phyloP scores from a whole-genome alignment of 192 early-diverging fungal genomes.

The Haplosporangium gracile region DNA sequence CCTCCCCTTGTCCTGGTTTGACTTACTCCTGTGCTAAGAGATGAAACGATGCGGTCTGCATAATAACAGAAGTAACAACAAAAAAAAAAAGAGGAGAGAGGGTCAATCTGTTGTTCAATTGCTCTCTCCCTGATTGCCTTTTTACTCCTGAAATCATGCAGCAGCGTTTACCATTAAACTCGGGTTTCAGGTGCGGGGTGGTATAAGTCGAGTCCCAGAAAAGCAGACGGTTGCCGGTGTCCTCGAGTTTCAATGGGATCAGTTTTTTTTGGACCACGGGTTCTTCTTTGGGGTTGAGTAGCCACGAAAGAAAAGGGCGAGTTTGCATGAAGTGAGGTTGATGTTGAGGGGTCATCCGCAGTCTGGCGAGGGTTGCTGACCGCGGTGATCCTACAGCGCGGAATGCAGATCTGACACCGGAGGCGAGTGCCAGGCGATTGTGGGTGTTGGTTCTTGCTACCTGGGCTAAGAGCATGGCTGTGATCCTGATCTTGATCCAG shows the following conservation, averaged over 20 bases:
- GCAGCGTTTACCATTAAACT: slow-evolving; percentile 42
- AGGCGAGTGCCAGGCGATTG: not conserved
- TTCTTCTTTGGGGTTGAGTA: slow-evolving; percentile 53
- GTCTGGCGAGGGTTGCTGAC: not conserved
- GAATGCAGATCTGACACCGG: not conserved
- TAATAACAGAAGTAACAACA: not conserved
- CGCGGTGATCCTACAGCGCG: not conserved
- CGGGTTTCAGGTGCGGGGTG: slow-evolving; percentile 39
- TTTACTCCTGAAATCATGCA: not conserved
- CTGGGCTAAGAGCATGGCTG: slow-evolving; percentile 17
- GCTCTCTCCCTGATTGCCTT: not conserved
- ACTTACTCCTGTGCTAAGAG: slow-evolving; percentile 50
- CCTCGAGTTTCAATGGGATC: slow-evolving; percentile 25
- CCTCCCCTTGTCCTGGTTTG: not conserved
- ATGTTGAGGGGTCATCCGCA: not conserved
- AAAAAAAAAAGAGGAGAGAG: not conserved
- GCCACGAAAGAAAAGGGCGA: slow-evolving; percentile 43
- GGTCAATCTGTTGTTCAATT: not conserved
- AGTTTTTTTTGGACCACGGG: slow-evolving; percentile 32
- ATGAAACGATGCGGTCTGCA: slow-evolving; percentile 25
- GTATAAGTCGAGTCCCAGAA: slow-evolving; percentile 54
- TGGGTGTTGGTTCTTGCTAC: slow-evolving; percentile 6
- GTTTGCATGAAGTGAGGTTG: slow-evolving; percentile 1
- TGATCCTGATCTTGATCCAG: not conserved
- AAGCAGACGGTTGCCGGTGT: slow-evolving; percentile 26